Evolutionary conservation across 2,329 filamentous ascomycete species (phyloP), one percentile per base, ranked within the genome.

Genomic region (Septoria linicola): DNA sequence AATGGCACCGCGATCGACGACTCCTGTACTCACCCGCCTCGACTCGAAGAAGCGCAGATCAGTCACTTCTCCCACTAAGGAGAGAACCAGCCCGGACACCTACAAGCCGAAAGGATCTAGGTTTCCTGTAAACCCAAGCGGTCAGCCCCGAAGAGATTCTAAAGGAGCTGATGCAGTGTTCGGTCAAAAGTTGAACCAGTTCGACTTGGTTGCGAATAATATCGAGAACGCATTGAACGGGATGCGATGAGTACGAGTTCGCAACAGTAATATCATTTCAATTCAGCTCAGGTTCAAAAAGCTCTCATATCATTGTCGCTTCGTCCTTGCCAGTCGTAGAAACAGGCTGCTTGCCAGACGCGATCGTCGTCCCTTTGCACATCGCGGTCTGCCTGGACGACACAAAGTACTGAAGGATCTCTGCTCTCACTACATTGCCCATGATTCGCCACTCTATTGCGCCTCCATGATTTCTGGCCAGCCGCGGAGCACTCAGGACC

Each of bases 141-240:
- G 32, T 14, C 14, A 20, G 20, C 20, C 44, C 7, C n/a, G 34
- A 20, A 47, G 25, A 20, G n/a, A 17, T 30, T 47, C 44, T 14
- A 25, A 20, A 5, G 35, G 3, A 5, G 13, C 16, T 8, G 23
- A 39, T 3, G n/a, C 39, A 23, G 42, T 4, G 20, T 64, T 62
- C 27, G 62, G 62, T 8, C 63, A 64, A 58, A 51, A 48, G 25
- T 21, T 65, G 11, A 57, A 53, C 31, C 40, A 49, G 34, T 57
- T 57, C 23, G 64, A 65, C 49, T 27, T 66, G 43, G 51, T 65
- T 34, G 63, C 64, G 30, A 61, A 57, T 39, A 55, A 55, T 31
- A 60, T 66, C 46, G 63, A 66, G 53, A 66, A 63, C 53, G 63
- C 64, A 23, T 58, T 66, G 41, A 46, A 45, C 25, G 51, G 44